Evolutionary conservation across 2,329 filamentous ascomycete species (phyloP).

Genomic region (Xylariaceae sp.): DNA sequence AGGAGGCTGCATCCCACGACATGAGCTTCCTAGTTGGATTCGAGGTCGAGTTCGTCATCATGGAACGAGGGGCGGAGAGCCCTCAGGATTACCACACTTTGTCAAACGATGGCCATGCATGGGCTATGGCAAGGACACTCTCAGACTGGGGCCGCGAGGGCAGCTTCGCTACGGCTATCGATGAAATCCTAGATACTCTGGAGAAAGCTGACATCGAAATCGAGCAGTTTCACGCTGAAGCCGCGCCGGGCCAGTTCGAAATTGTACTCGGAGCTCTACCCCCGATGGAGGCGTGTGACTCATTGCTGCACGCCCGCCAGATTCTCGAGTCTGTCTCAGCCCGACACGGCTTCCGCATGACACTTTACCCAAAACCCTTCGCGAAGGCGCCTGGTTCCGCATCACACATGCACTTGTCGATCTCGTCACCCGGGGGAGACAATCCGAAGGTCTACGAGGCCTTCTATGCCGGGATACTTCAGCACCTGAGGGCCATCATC

Average conservation of each 20-base stretch:
- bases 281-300: slow-evolving; percentile 66
- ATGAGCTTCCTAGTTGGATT: slow-evolving; percentile 68
- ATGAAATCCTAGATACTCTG: slow-evolving; percentile 61
- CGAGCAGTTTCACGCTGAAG: slow-evolving; percentile 72
- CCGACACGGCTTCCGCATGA: slow-evolving; percentile 59
- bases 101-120: slow-evolving; percentile 62
- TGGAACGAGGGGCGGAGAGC: slow-evolving; percentile 41
- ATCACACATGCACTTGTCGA: slow-evolving; percentile 66
- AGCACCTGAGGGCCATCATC: slow-evolving; percentile 60
- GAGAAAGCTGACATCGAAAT: slow-evolving; percentile 59
- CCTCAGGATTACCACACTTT: slow-evolving; percentile 36
- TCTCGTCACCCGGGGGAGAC: slow-evolving; percentile 43
- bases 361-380: slow-evolving; percentile 70
- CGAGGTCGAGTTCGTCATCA: slow-evolving; percentile 75
- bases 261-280: slow-evolving; percentile 62
- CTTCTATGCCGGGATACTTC: slow-evolving; percentile 70
- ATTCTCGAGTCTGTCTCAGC: slow-evolving; percentile 63
- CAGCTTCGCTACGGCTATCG: slow-evolving; percentile 52
- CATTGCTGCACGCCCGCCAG: slow-evolving; percentile 65
- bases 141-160: slow-evolving; percentile 44
- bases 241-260: slow-evolving; percentile 71
- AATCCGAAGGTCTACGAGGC: slow-evolving; percentile 46
- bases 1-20: slow-evolving; percentile 41
- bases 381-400: slow-evolving; percentile 55
- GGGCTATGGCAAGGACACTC: slow-evolving; percentile 62